Conservation (phyloP, 1,139 yeast genomes). For the Diutina rugosa region DNA sequence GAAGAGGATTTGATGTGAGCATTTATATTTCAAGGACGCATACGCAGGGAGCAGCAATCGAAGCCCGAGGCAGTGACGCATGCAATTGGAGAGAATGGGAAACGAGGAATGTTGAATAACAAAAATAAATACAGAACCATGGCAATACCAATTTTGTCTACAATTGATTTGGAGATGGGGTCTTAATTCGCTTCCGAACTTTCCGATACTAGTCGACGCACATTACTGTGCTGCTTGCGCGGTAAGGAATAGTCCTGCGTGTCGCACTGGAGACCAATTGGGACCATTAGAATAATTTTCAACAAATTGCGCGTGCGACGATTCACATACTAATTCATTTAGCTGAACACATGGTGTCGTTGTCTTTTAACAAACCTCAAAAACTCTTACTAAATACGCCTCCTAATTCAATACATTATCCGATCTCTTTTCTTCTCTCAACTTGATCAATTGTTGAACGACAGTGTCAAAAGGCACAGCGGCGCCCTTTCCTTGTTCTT, state of each 20-base stretch:
- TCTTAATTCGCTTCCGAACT: background rate
- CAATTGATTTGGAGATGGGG: background rate
- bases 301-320: background rate
- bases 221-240: background rate
- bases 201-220: background rate
- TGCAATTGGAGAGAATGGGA: background rate
- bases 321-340: no score
- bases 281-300: background rate
- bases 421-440: constrained; percentile 55
- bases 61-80: background rate
- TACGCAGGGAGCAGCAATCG: background rate
- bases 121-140: background rate
- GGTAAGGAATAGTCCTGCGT: background rate
- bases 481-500: constrained; percentile 76
- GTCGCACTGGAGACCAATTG: background rate
- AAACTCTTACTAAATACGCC: background rate
- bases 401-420: constrained; percentile 39
- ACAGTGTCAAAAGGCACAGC: constrained; percentile 62
- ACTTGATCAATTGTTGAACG: constrained; percentile 46
- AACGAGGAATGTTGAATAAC: background rate
- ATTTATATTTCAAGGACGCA: background rate
- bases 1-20: background rate
- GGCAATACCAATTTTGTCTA: background rate
- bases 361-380: background rate
- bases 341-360: no score